Evolutionary conservation across 345 rosid genomes (phyloP).

Genomic region (Pelargonium nanum): DNA sequence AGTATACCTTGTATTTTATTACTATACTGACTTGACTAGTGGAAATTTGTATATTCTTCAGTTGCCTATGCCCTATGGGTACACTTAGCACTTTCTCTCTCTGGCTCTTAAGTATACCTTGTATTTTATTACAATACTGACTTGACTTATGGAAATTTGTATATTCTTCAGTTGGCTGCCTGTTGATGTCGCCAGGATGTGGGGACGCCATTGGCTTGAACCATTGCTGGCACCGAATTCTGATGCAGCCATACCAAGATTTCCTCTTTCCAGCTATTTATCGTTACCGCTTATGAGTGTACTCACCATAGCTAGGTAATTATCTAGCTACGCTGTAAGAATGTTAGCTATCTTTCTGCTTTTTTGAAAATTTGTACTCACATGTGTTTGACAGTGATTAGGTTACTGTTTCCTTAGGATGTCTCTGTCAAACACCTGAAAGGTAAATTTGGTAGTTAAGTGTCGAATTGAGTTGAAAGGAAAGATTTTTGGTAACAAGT

Average conservation of each 20-base stretch:
- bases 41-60: conserved; percentile 18
- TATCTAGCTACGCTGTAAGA: not conserved
- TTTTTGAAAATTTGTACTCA: not conserved
- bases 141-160: conserved; percentile 6
- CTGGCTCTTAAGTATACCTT: not conserved
- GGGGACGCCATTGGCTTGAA: conserved; percentile 99
- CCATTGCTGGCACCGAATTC: conserved; percentile 66
- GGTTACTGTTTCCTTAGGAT: not conserved
- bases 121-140: not conserved
- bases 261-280: conserved; percentile 70
- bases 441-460: too few relatives aligned
- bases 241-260: conserved; percentile 51
- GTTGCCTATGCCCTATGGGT: too few relatives aligned
- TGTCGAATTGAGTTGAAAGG: too few relatives aligned
- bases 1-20: not conserved
- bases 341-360: not conserved
- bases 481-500: too few relatives aligned
- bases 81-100: too few relatives aligned
- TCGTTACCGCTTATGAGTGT: conserved; percentile 84
- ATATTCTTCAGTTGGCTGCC: conserved; percentile 71
- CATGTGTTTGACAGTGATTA: not conserved
- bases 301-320: conserved; percentile 87
- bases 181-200: conserved; percentile 92
- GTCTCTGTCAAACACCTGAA: not conserved
- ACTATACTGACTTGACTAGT: not conserved